These are phyloP conservation scores for Clonostachys rhizophaga DNA, from an alignment of 2,329 filamentous ascomycete genomes.

Conservation along the genomic window DNA sequence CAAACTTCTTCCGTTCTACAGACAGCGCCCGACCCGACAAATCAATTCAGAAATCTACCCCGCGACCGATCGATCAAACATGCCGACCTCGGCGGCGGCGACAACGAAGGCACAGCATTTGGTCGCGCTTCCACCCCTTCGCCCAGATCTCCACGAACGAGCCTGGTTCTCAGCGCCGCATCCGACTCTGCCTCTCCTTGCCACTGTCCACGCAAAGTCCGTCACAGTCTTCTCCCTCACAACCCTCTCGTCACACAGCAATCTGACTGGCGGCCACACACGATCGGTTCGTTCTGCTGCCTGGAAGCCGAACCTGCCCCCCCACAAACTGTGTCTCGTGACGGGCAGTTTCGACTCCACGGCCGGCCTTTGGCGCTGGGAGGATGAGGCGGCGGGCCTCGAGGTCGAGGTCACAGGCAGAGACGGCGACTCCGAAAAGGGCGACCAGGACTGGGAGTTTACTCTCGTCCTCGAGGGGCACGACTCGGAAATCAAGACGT, in stretches of 20 bases:
- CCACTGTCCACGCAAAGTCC: constrained; percentile 81
- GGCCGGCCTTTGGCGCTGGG: constrained; percentile 76
- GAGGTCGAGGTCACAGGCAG: constrained; percentile 5
- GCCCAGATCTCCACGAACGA: constrained; percentile 59
- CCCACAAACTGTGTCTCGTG: constrained; percentile 69
- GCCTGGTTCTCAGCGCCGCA: constrained; percentile 86
- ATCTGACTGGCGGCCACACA: constrained; percentile 82
- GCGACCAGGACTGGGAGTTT: constrained; percentile 85
- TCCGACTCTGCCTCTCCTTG: constrained; percentile 80
- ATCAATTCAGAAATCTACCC: too few species aligned
- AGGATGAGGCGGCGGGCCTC: constrained; percentile 35
- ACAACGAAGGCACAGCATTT: neutral
- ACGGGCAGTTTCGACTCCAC: constrained; percentile 93
- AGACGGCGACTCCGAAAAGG: constrained; percentile 43
- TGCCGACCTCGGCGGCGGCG: constrained; percentile 1
- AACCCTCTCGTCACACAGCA: constrained; percentile 73
- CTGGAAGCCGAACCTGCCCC: constrained; percentile 74
- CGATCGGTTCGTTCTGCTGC: constrained; percentile 80
- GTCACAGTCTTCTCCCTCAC: constrained; percentile 86
- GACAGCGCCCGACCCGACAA: too few species aligned
- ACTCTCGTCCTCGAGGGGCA: constrained; percentile 90
- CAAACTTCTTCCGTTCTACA: too few species aligned
- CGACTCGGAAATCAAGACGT: constrained; percentile 85
- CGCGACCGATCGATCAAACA: neutral
- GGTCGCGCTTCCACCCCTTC: constrained; percentile 41